phyloP scores from a whole-genome alignment of 2,329 filamentous ascomycete genomes.

The Beauveria pseudobassiana region DNA sequence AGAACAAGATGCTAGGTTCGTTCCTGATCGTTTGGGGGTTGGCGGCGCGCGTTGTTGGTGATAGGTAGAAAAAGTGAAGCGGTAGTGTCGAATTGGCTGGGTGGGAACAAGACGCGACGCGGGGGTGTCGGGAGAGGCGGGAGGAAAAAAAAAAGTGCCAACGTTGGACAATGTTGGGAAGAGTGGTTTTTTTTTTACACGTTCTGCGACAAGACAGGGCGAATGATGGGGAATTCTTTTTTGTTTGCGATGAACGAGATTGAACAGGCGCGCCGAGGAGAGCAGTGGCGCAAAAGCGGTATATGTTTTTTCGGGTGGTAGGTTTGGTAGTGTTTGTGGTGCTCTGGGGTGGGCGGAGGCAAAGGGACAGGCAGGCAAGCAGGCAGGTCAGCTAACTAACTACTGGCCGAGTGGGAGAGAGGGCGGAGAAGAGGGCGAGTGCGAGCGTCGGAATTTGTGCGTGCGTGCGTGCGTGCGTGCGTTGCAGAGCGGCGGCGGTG shows the following conservation, averaged over 20 bases:
- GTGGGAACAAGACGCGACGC: background rate
- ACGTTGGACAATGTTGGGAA: no score
- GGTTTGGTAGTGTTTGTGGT: background rate
- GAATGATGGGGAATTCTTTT: background rate
- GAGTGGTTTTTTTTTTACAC: no score
- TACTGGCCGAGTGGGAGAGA: no score
- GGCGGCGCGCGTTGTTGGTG: background rate
- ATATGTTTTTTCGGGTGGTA: background rate
- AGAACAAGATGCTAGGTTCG: background rate
- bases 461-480: background rate
- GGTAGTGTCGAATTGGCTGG: background rate
- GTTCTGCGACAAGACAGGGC: background rate
- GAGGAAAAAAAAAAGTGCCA: background rate
- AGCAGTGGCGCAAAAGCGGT: constrained; percentile 8
- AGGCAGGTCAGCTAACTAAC: no score
- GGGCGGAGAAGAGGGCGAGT: no score
- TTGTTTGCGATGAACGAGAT: background rate
- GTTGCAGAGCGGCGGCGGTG: background rate
- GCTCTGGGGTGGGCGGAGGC: background rate
- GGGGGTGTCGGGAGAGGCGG: background rate
- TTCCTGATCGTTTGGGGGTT: background rate
- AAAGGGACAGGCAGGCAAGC: no score
- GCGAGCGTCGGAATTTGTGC: background rate
- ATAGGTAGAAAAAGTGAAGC: background rate
- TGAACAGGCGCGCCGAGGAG: constrained; percentile 1